Percentiles rank a stretch among this genome's conserved stretches.
phyloP scores from a whole-genome alignment of 1,284 basidiomycete species.

The Ustilago tritici region DNA sequence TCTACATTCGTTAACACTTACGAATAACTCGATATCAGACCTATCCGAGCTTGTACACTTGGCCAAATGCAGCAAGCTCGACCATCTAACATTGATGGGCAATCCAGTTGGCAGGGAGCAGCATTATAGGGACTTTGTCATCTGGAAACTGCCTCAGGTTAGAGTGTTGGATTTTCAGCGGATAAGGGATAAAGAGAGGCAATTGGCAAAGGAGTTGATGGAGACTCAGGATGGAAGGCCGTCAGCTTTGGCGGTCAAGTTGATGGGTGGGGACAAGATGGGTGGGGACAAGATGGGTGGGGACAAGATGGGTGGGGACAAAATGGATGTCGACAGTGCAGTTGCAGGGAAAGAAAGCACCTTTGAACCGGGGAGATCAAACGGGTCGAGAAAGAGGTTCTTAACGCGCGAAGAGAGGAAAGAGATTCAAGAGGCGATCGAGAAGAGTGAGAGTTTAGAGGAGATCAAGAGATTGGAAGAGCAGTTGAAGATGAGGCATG shows the following conservation, averaged over 20 bases:
- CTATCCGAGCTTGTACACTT: constrained; percentile 88
- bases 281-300: constrained; percentile 72
- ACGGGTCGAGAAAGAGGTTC: constrained; percentile 75
- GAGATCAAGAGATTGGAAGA: constrained; percentile 66
- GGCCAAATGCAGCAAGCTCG: constrained; percentile 80
- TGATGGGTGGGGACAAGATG: constrained; percentile 76
- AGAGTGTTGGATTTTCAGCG: constrained; percentile 96
- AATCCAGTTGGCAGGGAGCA: constrained; percentile 92
- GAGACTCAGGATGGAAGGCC: constrained; percentile 58
- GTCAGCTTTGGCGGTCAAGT: constrained; percentile 70
- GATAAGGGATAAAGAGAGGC: constrained; percentile 82
- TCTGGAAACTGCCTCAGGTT: constrained; percentile 75
- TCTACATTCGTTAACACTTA: constrained; percentile 76
- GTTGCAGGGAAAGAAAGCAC: constrained; percentile 73
- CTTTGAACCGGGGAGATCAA: constrained; percentile 67
- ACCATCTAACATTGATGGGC: constrained; percentile 86
- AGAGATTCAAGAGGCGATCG: constrained; percentile 88
- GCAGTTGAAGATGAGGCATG: constrained; percentile 62
- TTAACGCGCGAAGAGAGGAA: constrained; percentile 94
- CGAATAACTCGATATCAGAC: constrained; percentile 73
- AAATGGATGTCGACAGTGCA: constrained; percentile 53
- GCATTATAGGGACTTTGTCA: constrained; percentile 91
- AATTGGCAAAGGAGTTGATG: constrained; percentile 56
- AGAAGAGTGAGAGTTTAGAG: constrained; percentile 87
- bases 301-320: too few species aligned